Conservation (phyloP, 805 yeast genomes). For the Candida nemodendra region DNA sequence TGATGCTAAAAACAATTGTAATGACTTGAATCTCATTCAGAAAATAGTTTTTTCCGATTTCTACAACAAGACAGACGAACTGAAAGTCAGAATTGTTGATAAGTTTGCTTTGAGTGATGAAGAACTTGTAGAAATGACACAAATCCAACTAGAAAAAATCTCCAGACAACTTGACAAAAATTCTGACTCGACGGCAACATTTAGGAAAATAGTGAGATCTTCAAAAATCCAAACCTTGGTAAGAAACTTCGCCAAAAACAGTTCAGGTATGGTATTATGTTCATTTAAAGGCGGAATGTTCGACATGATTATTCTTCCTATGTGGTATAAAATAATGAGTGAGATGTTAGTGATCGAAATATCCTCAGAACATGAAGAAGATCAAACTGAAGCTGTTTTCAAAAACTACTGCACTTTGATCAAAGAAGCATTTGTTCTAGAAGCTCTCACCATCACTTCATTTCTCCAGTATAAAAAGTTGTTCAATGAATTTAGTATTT, state of each 20-base stretch:
- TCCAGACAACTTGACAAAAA: constrained; percentile 6
- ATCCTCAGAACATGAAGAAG: constrained; percentile 3
- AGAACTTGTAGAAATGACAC: neutral
- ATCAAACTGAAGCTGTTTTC: constrained; percentile 9
- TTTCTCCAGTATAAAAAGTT: constrained; percentile 23
- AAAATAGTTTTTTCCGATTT: constrained; percentile 29
- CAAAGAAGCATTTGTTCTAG: constrained; percentile 26
- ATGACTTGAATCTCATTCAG: constrained; percentile 23
- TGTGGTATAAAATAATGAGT: constrained; percentile 28
- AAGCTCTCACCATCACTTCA: constrained; percentile 27
- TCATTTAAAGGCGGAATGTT: constrained; percentile 24
- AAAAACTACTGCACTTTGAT: constrained; percentile 19
- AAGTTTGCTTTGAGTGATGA: constrained; percentile 13
- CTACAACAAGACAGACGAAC: constrained; percentile 10
- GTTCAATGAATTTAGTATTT: constrained; percentile 28
- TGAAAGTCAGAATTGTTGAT: constrained; percentile 25
- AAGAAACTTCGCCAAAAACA: constrained; percentile 25
- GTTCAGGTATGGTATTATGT: constrained; percentile 18
- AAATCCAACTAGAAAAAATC: constrained; percentile 16
- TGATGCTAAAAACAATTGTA: constrained; percentile 19
- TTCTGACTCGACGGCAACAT: no score
- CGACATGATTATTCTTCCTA: constrained; percentile 26
- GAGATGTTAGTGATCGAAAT: constrained; percentile 15
- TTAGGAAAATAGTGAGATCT: constrained; percentile 19
- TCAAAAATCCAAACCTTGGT: constrained; percentile 23